Percentiles rank a stretch among this genome's conserved stretches.
Conservation (phyloP, 257 asterid genomes). For the Solanum dulcamara region DNA sequence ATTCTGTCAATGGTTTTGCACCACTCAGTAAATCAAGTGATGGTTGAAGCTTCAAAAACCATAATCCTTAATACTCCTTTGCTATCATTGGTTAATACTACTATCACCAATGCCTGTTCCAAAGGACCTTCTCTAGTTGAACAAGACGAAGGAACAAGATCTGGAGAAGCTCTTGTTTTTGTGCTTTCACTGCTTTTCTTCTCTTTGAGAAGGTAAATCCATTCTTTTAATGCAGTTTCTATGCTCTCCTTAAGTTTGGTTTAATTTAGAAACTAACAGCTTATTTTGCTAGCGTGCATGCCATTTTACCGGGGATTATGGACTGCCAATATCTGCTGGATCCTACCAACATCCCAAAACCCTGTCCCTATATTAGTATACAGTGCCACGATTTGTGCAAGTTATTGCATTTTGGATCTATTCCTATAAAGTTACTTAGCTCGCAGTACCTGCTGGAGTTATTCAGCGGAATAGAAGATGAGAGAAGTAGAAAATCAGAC, state of each 20-base stretch:
- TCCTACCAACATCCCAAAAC: conserved; percentile 22
- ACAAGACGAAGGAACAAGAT: conserved; percentile 50
- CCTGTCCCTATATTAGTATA: conserved; percentile 39
- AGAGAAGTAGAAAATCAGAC: conserved; percentile 12
- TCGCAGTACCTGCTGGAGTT: conserved; percentile 67
- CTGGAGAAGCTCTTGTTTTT: conserved; percentile 49
- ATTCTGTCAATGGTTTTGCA: conserved; percentile 59
- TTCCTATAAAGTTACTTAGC: conserved; percentile 48
- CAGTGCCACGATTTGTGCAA: conserved; percentile 69
- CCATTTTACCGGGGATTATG: conserved; percentile 47
- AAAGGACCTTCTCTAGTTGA: conserved; percentile 71
- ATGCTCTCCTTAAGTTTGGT: neutral
- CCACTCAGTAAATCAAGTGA: conserved; percentile 53
- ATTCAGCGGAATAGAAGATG: conserved; percentile 38
- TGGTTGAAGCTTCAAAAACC: conserved; percentile 67
- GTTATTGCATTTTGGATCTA: conserved; percentile 78
- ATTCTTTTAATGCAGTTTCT: neutral
- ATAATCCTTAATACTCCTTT: conserved; percentile 51
- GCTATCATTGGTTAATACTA: conserved; percentile 29
- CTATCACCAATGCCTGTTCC: conserved; percentile 48
- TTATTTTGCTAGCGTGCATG: conserved; percentile 35
- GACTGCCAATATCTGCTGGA: conserved; percentile 36
- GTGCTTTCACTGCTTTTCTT: conserved; percentile 56
- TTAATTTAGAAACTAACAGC: conserved; percentile 6
- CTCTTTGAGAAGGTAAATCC: conserved; percentile 60